A percentile compares a stretch with the other conserved stretches of the same genome.
Evolutionary conservation across 2,329 filamentous ascomycete species (phyloP).

Genomic region (Trichoderma polysporum): DNA sequence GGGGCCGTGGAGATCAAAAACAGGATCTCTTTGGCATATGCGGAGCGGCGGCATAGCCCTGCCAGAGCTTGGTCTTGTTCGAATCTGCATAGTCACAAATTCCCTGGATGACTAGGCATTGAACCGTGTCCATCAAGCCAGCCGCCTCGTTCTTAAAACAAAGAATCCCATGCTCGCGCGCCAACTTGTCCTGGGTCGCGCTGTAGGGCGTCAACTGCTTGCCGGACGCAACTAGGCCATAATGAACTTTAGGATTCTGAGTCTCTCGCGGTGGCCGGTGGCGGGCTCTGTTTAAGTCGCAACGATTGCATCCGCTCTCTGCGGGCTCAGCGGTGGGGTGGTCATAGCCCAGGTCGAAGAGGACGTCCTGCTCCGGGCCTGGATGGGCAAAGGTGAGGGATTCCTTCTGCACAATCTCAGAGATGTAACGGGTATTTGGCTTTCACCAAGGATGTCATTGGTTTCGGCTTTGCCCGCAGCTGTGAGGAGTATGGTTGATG

Average conservation of each 20-base stretch:
- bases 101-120: constrained; percentile 2
- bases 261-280: neutral
- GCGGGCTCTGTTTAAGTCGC: too few species aligned
- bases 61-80: constrained; percentile 8
- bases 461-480: neutral
- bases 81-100: constrained; percentile 11
- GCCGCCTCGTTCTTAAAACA: constrained; percentile 17
- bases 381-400: too few species aligned
- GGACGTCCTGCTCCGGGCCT: neutral
- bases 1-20: neutral
- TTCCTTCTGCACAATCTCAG: too few species aligned
- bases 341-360: too few species aligned
- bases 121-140: neutral
- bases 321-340: too few species aligned
- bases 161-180: neutral
- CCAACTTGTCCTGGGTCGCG: neutral
- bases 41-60: neutral
- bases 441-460: neutral
- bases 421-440: too few species aligned
- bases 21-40: constrained; percentile 1
- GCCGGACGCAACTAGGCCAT: neutral
- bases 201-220: neutral
- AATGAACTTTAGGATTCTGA: neutral
- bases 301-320: too few species aligned
- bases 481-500: neutral